Evolutionary conservation across 2,329 filamentous ascomycete genomes (phyloP).

Genomic region (Neurospora crassa): DNA sequence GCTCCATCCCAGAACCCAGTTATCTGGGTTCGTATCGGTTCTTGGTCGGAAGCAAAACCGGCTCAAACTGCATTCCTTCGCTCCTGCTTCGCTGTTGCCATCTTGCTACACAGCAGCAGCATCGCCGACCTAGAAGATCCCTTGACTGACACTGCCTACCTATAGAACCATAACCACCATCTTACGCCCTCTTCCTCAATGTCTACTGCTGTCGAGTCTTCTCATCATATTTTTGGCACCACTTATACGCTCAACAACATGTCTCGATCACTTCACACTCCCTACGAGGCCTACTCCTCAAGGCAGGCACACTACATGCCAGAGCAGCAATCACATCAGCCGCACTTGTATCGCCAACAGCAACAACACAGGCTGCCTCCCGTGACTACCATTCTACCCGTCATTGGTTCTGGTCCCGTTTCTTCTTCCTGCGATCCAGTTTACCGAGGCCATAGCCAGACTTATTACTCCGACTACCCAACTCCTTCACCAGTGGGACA

Average conservation of each 20-base stretch:
- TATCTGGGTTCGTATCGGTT: conserved; percentile 15
- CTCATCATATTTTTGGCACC: conserved; percentile 23
- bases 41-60: conserved; percentile 7
- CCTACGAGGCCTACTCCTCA: conserved; percentile 22
- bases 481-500: conserved; percentile 23
- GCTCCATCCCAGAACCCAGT: conserved; percentile 14
- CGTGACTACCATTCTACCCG: conserved; percentile 20
- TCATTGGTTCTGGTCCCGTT: conserved; percentile 10
- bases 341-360: conserved; percentile 9
- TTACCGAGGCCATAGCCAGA: conserved; percentile 11
- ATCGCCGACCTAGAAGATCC: neutral
- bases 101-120: conserved; percentile 1
- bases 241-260: conserved; percentile 25
- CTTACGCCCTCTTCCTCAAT: conserved; percentile 19
- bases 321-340: conserved; percentile 17
- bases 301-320: conserved; percentile 20
- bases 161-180: conserved; percentile 4
- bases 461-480: conserved; percentile 23
- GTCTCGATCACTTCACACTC: conserved; percentile 25
- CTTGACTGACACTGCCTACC: conserved; percentile 9
- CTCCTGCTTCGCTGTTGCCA: conserved; percentile 10
- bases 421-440: conserved; percentile 14
- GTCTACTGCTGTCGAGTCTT: conserved; percentile 23
- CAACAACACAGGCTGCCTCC: conserved; percentile 19
- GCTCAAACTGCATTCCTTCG: conserved; percentile 2